phyloP scores from a whole-genome alignment of 202 grass and related monocot species.

The Zizania palustris region DNA sequence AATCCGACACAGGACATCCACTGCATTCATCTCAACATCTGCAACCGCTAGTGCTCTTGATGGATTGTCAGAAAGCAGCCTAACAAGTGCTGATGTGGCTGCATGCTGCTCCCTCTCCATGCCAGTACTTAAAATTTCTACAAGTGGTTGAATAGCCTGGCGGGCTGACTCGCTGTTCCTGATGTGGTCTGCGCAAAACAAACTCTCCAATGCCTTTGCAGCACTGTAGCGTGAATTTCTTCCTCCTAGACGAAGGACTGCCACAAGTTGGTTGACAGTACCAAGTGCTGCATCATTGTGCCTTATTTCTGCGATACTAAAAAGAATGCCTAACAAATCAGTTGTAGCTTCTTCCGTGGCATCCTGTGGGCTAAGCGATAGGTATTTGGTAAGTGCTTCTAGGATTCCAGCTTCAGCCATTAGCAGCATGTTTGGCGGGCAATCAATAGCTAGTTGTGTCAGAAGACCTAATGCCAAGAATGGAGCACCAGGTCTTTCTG shows the following conservation, averaged over 20 bases:
- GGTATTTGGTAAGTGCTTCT: slow-evolving; percentile 94
- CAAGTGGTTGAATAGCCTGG: slow-evolving; percentile 96
- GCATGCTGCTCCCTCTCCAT: slow-evolving; percentile 99
- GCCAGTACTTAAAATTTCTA: slow-evolving; percentile 98
- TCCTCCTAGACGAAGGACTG: slow-evolving; percentile 92
- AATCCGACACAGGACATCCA: slow-evolving; percentile 94
- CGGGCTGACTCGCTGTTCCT: slow-evolving; percentile 91
- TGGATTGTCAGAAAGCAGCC: slow-evolving; percentile 89
- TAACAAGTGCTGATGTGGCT: slow-evolving; percentile 94
- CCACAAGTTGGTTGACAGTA: slow-evolving; percentile 95
- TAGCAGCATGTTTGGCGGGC: slow-evolving; percentile 79
- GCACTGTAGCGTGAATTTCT: slow-evolving; percentile 98
- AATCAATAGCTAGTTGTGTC: slow-evolving; percentile 90
- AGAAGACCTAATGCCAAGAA: slow-evolving; percentile 89
- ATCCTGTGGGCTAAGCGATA: slow-evolving; percentile 96
- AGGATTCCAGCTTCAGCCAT: slow-evolving; percentile 97
- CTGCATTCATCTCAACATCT: slow-evolving; percentile 99
- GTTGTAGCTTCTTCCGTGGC: slow-evolving; percentile 99
- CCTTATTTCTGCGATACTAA: slow-evolving; percentile 82
- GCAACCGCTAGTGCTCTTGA: slow-evolving; percentile 97
- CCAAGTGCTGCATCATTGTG: slow-evolving; percentile 91
- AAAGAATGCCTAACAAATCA: slow-evolving; percentile 90
- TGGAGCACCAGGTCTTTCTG: slow-evolving; percentile 97
- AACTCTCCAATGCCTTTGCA: slow-evolving; percentile 95
- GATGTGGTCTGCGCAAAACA: slow-evolving; percentile 96